phyloP scores from a whole-genome alignment of 768 basidiomycete species.

The Psilocybe azurescens region DNA sequence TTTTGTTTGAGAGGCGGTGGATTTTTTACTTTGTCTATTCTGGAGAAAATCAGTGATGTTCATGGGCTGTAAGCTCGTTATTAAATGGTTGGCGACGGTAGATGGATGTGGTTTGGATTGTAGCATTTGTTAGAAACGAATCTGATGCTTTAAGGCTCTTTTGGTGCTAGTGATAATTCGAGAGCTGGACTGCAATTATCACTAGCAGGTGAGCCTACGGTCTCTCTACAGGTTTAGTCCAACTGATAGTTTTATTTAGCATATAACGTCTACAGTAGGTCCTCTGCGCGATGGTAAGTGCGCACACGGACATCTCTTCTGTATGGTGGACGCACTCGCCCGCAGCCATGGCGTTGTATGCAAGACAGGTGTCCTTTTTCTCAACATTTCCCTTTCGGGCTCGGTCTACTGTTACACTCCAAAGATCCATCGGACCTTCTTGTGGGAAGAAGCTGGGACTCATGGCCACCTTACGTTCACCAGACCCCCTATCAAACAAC shows the following conservation, averaged over 20 bases:
- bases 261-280: background rate
- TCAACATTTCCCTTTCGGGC: constrained; percentile 4
- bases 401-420: background rate
- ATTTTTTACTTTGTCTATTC: background rate
- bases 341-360: background rate
- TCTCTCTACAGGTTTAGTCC: background rate
- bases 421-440: constrained; percentile 14
- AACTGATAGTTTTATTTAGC: background rate
- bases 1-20: background rate
- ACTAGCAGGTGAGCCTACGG: background rate
- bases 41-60: background rate
- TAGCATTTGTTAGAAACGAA: background rate
- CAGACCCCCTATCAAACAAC: constrained; percentile 13
- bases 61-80: background rate
- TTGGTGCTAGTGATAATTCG: background rate
- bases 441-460: constrained; percentile 9
- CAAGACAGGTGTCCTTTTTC: background rate
- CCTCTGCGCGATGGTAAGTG: background rate
- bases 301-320: background rate
- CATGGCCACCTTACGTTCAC: constrained; percentile 20
- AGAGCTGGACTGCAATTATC: background rate
- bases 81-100: background rate
- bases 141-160: background rate
- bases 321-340: background rate
- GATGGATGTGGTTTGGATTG: background rate